These are phyloP conservation scores for Phytopythium cucurbitacearum DNA, from an alignment of 352 stramenopile species.

Conservation along the genomic window DNA sequence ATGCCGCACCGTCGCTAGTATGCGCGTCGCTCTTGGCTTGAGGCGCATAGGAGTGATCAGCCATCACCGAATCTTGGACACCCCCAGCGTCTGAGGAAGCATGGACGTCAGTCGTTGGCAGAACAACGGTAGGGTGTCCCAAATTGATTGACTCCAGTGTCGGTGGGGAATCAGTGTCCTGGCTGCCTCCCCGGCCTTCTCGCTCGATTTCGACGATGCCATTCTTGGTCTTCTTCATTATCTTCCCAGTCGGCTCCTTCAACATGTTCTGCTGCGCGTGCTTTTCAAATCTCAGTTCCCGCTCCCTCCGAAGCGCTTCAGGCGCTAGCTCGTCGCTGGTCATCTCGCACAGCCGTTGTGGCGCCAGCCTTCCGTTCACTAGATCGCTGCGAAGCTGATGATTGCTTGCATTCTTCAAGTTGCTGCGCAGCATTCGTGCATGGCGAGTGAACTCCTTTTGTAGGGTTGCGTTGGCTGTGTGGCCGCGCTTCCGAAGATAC, in stretches of 20 bases:
- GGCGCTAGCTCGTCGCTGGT: conserved; percentile 44
- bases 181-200: conserved; percentile 1
- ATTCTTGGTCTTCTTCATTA: conserved; percentile 48
- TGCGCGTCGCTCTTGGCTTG: too few species aligned
- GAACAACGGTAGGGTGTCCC: background rate
- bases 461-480: conserved; percentile 22
- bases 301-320: conserved; percentile 38
- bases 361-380: conserved; percentile 17
- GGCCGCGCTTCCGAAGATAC: conserved; percentile 32
- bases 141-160: conserved; percentile 10
- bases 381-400: conserved; percentile 35
- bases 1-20: too few species aligned
- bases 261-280: conserved; percentile 42
- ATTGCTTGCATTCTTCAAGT: conserved; percentile 38
- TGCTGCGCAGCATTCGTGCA: conserved; percentile 46
- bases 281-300: conserved; percentile 33
- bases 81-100: background rate
- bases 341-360: conserved; percentile 33
- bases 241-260: conserved; percentile 20
- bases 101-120: background rate
- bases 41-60: too few species aligned
- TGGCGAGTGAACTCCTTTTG: conserved; percentile 43
- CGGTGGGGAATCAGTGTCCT: conserved; percentile 5
- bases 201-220: conserved; percentile 46
- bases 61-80: too few species aligned